Evolutionary conservation across 768 basidiomycete genomes (phyloP).

Genomic region (Pluteus cervinus): DNA sequence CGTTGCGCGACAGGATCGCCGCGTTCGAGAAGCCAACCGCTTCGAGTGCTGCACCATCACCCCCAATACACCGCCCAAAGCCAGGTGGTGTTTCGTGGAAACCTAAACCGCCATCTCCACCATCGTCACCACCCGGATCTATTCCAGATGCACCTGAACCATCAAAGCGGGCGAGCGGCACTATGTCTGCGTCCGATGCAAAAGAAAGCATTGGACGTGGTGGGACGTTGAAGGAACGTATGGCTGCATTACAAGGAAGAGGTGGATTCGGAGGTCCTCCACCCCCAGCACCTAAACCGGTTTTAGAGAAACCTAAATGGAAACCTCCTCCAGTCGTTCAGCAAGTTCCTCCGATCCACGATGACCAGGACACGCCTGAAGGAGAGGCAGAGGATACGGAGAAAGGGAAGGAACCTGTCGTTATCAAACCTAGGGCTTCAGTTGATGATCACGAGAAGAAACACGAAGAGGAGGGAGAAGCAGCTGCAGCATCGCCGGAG

Average conservation of each 20-base stretch:
- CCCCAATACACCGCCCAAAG: constrained; percentile 58
- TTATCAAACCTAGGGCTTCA: neutral
- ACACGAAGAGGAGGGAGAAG: neutral
- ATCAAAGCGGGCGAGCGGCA: constrained; percentile 29
- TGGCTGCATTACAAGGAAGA: constrained; percentile 87
- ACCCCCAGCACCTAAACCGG: constrained; percentile 47
- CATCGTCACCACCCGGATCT: constrained; percentile 25
- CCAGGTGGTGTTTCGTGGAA: constrained; percentile 70
- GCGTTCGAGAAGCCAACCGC: constrained; percentile 71
- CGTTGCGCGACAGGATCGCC: constrained; percentile 83
- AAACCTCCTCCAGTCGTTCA: constrained; percentile 64
- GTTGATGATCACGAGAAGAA: neutral
- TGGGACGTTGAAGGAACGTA: constrained; percentile 84
- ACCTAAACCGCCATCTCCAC: constrained; percentile 52
- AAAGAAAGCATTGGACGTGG: constrained; percentile 78
- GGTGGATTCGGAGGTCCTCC: constrained; percentile 71
- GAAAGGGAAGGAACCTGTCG: constrained; percentile 5
- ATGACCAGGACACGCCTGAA: constrained; percentile 19
- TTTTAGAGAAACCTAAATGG: constrained; percentile 76
- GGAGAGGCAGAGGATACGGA: constrained; percentile 1
- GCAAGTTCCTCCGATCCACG: constrained; percentile 40
- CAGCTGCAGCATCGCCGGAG: constrained; percentile 8
- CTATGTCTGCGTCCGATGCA: constrained; percentile 84
- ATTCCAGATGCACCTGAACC: constrained; percentile 14
- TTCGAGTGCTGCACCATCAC: constrained; percentile 29